Evolutionary conservation across 352 stramenopile genomes (phyloP), one percentile per base, ranked within the genome.

Genomic region (Hyphochytrium catenoides): DNA sequence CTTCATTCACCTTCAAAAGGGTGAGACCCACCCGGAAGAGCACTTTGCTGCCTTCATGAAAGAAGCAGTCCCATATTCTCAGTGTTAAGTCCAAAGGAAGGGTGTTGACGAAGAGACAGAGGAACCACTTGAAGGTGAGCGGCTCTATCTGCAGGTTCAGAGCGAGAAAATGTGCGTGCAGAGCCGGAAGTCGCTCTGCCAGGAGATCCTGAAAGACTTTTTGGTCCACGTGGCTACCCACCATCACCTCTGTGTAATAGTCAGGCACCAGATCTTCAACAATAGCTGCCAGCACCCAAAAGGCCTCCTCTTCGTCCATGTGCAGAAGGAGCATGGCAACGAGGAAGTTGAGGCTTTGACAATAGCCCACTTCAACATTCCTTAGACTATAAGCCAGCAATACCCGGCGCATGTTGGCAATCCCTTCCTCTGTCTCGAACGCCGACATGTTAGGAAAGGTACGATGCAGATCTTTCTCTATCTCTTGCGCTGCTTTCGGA

Each of bases 71-170:
- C 74, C 74, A 90, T 32, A 90, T 64, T 5, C 74, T 61, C 50
- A 88, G 54, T n/a, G 74, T 72, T 0, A 65, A 67, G 29, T 86
- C 71, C 24, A 90, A 69, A 11, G 70, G 69, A 12, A 91, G 47
- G 17, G 73, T 83, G 44, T 90, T 88, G n/a, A 91, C 50, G 51
- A 89, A 91, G 2, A 86, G 44, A 48, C 76, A 91, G 0, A 91
- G 44, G 28, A 90, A 91, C 76, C 75, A 91, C 46, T 89, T 86
- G 38, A 85, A 65, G 25, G 75, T 87, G 27, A 91, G 74, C 15
- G 72, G 70, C 34, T 81, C 65, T 37, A 89, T 59, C 36, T 85
- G 66, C 4, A 86, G 66, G 26, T 70, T 54, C 3, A 86, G 52
- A 2, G 25, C 22, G 15, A 76, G 54, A 27, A 89, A 52, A 41